A percentile compares a stretch with the other conserved stretches of the same genome.
Evolutionary conservation across 352 stramenopile genomes (phyloP).

Genomic region (Globisporangium paroecandrum): DNA sequence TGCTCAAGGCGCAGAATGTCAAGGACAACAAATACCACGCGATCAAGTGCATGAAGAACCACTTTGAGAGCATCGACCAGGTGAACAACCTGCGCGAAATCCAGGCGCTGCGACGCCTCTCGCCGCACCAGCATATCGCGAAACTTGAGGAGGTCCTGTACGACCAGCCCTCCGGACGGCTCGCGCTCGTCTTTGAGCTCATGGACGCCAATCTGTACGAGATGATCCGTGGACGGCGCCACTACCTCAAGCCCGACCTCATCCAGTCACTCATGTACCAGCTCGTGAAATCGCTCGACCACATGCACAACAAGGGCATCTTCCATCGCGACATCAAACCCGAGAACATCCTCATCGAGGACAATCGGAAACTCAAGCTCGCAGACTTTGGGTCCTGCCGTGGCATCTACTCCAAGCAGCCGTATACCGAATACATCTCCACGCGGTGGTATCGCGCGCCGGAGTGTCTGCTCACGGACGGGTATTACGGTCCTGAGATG

Average conservation of each 20-base stretch:
- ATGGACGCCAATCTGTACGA: constrained; percentile 97
- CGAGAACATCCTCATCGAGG: constrained; percentile 94
- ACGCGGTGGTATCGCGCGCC: constrained; percentile 95
- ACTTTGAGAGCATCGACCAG: constrained; percentile 95
- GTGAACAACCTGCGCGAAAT: constrained; percentile 97
- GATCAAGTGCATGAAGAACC: constrained; percentile 99
- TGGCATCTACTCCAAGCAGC: constrained; percentile 94
- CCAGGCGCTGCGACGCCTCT: constrained; percentile 91
- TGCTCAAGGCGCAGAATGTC: constrained; percentile 91
- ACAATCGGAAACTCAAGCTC: constrained; percentile 84
- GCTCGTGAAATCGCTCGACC: constrained; percentile 92
- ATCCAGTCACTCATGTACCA: constrained; percentile 90
- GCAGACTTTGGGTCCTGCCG: constrained; percentile 95
- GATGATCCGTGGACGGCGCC: constrained; percentile 88
- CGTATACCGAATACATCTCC: constrained; percentile 97
- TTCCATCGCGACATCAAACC: constrained; percentile 97
- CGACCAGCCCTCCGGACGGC: constrained; percentile 83
- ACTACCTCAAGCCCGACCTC: constrained; percentile 86
- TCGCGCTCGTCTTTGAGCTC: constrained; percentile 96
- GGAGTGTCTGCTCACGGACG: constrained; percentile 93
- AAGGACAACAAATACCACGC: constrained; percentile 94
- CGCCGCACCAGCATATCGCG: constrained; percentile 93
- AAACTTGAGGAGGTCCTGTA: constrained; percentile 96
- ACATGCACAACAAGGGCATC: constrained; percentile 97
- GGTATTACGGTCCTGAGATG: constrained; percentile 96